Evolutionary conservation across 371 early-diverging fungal species (phyloP), one percentile per base, ranked within the genome.

Genomic region (Dichotomocladium elegans): DNA sequence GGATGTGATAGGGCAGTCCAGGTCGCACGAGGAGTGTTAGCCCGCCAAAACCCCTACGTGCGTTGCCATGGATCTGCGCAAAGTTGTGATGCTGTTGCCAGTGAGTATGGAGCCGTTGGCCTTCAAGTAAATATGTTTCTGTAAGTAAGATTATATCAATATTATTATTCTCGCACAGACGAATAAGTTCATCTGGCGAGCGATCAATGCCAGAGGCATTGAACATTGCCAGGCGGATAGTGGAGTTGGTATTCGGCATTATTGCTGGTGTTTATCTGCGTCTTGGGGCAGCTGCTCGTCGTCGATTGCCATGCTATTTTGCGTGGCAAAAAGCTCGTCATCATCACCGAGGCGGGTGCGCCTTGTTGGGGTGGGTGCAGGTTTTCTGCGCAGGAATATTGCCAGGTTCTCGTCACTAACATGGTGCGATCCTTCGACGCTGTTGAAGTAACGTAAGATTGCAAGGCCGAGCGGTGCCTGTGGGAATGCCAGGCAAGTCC

Each of bases 31-130:
- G 48, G 1, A 48, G 30, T 10, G 30, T 31, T 5, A 48, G 30
- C 48, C 48, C 33, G 30, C 48, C 48, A 12, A 17, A 31, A 22
- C 48, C 48, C 4, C 30, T 3, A 17, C 7, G 30, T 12, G 30
- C 33, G 17, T 48, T 30, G 33, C 34, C 48, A 1, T 3, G 22
- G 5, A 14, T 11, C 19, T 4, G n/a, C 8, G 33, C 48, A 28
- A 41, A 42, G 41, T 24, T 45, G 29, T 55, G 55, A n/a, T n/a
- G 19, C 40, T 37, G 41, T 33, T 3, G 4, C 48, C 48, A 48
- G 11, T 3, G 4, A 6, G 48, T 48, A 9, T 10, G 21, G 33
- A 48, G 48, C n/a, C n/a, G n/a, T 43, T 26, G 25, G n/a, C 47
- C 47, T 9, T 7, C 10, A 12, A 29, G 25, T 11, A 25, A 21